Evolutionary conservation across 2,329 filamentous ascomycete genomes (phyloP), one percentile per base, ranked within the genome.

Genomic region (Talaromyces sp.): DNA sequence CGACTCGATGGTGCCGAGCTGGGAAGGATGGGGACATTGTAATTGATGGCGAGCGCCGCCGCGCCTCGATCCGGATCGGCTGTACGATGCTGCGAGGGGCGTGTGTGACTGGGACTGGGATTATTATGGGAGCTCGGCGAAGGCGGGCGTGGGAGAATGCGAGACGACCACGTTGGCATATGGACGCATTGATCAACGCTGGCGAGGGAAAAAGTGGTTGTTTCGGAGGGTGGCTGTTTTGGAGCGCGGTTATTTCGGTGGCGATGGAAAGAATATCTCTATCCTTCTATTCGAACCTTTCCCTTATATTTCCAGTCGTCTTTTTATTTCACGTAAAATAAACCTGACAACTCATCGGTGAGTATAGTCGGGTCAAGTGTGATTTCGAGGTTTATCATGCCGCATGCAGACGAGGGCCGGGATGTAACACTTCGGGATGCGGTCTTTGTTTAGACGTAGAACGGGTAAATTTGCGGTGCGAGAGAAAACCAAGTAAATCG

Each of bases 121-220:
- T 42, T 55, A n/a, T 60, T 52, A 55, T 54, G 47, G 44, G 67
- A 59, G 60, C 60, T 71, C 63, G 67, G 66, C 59, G 63, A 68
- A 58, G 68, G 64, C 63, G 68, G 69, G 63, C 66, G 66, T 59
- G 70, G 70, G 58, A 66, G 67, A 57, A 73, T 70, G 67, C 69
- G 72, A 64, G 69, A 68, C 63, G 67, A 66, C 67, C 67, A 70
- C 65, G 73, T 69, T 68, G 73, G 70, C 70, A 80, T 77, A 70
- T 72, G 65, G 67, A 71, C 72, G 51, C 49, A 53, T 53, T 53
- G 49, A 53, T 2, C 15, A 22, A 27, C 8, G 25, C 44, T 22
- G 49, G 15, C 15, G 49, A 53, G 8, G 27, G 3, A 17, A 27
- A 51, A 25, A n/a, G n/a, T 11, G 44, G 19, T 22, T 25, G 2